Conservation (phyloP, 345 rosid species). For the Hirschfeldia incana region DNA sequence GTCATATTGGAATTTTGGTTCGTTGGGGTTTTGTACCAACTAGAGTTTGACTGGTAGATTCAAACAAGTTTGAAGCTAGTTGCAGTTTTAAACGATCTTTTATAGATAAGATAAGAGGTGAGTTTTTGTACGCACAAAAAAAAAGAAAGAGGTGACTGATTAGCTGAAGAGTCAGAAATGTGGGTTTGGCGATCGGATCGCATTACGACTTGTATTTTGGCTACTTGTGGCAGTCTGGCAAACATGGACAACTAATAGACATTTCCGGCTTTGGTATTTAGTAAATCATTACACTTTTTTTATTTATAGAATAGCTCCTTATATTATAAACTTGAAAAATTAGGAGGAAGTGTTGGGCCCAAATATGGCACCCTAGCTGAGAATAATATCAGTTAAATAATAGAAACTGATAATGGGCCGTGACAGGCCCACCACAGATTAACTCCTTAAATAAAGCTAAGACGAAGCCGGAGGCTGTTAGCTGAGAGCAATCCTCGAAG, state of each 20-base stretch:
- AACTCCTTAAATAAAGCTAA: no score
- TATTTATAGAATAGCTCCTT: neutral
- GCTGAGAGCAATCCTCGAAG: no score
- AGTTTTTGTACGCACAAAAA: no score
- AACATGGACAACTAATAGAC: neutral
- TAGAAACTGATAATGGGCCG: no score
- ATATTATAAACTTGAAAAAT: no score
- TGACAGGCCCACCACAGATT: no score
- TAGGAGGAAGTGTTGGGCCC: no score
- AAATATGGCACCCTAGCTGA: no score
- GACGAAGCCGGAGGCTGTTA: no score
- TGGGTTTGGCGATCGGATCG: neutral
- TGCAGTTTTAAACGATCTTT: neutral
- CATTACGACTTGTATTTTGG: neutral
- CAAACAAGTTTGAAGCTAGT: neutral
- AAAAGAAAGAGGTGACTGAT: neutral
- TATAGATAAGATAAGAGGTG: neutral
- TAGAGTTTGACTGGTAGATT: neutral
- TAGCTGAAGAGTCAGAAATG: neutral
- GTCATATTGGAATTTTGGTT: slow-evolving; percentile 37
- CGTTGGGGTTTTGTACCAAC: slow-evolving; percentile 14
- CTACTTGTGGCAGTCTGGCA: neutral
- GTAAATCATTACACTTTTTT: neutral
- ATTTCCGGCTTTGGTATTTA: neutral
- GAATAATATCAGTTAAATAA: no score